Evolutionary conservation across 768 basidiomycete species (phyloP).

Genomic region (Serendipita vermifera): DNA sequence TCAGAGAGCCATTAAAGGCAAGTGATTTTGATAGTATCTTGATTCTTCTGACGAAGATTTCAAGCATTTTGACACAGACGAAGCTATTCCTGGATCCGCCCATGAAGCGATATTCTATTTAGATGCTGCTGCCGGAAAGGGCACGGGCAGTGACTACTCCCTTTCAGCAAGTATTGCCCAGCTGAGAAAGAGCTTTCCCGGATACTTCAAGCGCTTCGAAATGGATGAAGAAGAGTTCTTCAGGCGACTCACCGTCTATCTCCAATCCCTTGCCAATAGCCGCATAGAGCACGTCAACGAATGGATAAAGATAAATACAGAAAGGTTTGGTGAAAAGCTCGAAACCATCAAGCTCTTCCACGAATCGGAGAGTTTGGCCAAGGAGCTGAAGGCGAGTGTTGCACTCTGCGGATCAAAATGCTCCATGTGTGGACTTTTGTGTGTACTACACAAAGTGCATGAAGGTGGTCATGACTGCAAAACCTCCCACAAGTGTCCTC

Average conservation of each 20-base stretch:
- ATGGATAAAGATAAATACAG: constrained; percentile 40
- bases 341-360: constrained; percentile 35
- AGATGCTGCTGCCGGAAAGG: neutral
- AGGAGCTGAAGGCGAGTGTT: constrained; percentile 35
- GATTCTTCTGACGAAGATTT: neutral
- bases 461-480: constrained; percentile 36
- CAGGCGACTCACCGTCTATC: constrained; percentile 25
- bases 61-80: constrained; percentile 43
- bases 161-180: neutral
- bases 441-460: constrained; percentile 36
- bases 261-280: constrained; percentile 29
- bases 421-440: constrained; percentile 35
- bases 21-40: neutral
- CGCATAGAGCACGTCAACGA: constrained; percentile 36
- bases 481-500: constrained; percentile 36
- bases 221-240: constrained; percentile 33
- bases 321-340: constrained; percentile 34
- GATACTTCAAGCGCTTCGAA: constrained; percentile 21
- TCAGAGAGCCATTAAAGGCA: constrained; percentile 40
- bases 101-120: neutral
- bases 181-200: neutral
- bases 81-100: neutral
- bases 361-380: constrained; percentile 29
- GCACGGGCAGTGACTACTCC: neutral
- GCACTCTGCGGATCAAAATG: constrained; percentile 42